Evolutionary conservation across 805 yeast species (phyloP), one percentile per base, ranked within the genome.

Genomic region (Myxozyma monticola): DNA sequence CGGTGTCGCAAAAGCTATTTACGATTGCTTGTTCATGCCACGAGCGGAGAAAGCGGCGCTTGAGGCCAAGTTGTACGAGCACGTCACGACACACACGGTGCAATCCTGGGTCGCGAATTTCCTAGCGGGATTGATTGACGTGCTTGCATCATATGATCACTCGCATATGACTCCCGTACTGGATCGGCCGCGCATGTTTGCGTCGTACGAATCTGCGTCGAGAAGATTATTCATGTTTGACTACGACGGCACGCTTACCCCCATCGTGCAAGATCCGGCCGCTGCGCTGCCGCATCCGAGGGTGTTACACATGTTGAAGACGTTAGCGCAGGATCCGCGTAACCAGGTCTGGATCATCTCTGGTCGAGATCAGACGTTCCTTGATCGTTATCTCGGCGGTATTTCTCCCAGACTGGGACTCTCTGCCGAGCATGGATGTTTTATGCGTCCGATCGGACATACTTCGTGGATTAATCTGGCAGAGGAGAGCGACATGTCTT

Each of bases 381-480:
- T 93, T 62, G 95, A 85, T 56, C 80, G 82, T 68, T 89, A 96
- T 93, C 72, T 90, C 55, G 97, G 97, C 6, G 76, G 76, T 56
- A 73, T 78, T 49, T 74, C 76, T 17, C 68, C 75, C 37, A 30
- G 42, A 1, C 71, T 93, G 29, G 96, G 97, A 1, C 74, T 93
- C 46, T 84, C 95, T 51, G 98, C 99, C 0, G 99, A 93, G 65
- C 99, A 93, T 67, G 99, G 99, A 6, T 91, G 97, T 64, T 93
- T 93, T 63, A 78, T 91, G 77, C 85, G 85, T 64, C 77, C 84
- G n/a, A 41, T 54, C 24, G 81, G 81, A 8, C 64, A 74, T 1
- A 68, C 71, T 12, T 68, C 75, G 12, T 93, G 99, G 99, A 78
- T 80, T 29, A 93, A 93, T 63, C 75, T 93, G 48, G 84, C 96